Percentiles rank a stretch among this genome's conserved stretches.
These are phyloP conservation scores for Penicillium aurantiogriseum DNA, from an alignment of 2,329 filamentous ascomycete species.

Conservation along the genomic window DNA sequence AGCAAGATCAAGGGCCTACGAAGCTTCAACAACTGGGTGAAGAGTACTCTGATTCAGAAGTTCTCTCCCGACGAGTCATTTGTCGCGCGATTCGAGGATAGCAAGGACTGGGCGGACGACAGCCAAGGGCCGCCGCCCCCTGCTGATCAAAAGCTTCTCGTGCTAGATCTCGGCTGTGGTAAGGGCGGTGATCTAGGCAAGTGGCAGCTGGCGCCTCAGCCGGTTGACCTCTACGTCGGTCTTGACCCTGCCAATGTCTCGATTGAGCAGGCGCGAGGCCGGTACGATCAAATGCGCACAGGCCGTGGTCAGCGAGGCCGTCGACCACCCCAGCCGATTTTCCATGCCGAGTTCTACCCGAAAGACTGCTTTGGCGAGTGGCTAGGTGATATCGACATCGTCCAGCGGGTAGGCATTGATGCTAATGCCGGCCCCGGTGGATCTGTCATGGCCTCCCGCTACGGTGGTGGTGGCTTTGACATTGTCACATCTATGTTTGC, in stretches of 20 bases:
- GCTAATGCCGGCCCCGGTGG: slow-evolving; percentile 60
- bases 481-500: slow-evolving; percentile 99
- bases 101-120: slow-evolving; percentile 45
- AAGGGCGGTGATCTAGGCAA: slow-evolving; percentile 95
- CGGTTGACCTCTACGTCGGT: slow-evolving; percentile 89
- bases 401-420: slow-evolving; percentile 86
- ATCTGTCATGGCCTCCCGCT: slow-evolving; percentile 59
- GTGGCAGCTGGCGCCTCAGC: slow-evolving; percentile 91
- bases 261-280: slow-evolving; percentile 83
- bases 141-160: slow-evolving; percentile 62
- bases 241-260: slow-evolving; percentile 90
- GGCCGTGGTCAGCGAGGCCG: slow-evolving; percentile 55
- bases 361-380: slow-evolving; percentile 91
- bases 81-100: slow-evolving; percentile 51
- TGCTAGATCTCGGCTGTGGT: slow-evolving; percentile 92
- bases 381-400: slow-evolving; percentile 75
- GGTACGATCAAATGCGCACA: slow-evolving; percentile 71
- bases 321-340: slow-evolving; percentile 57
- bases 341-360: slow-evolving; percentile 81
- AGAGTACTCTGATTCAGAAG: slow-evolving; percentile 95
- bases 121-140: slow-evolving; percentile 29
- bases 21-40: slow-evolving; percentile 98
- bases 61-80: slow-evolving; percentile 81
- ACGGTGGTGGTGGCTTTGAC: slow-evolving; percentile 79
- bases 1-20: slow-evolving; percentile 92